phyloP scores from a whole-genome alignment of 345 rosid species.

The Salix purpurea region DNA sequence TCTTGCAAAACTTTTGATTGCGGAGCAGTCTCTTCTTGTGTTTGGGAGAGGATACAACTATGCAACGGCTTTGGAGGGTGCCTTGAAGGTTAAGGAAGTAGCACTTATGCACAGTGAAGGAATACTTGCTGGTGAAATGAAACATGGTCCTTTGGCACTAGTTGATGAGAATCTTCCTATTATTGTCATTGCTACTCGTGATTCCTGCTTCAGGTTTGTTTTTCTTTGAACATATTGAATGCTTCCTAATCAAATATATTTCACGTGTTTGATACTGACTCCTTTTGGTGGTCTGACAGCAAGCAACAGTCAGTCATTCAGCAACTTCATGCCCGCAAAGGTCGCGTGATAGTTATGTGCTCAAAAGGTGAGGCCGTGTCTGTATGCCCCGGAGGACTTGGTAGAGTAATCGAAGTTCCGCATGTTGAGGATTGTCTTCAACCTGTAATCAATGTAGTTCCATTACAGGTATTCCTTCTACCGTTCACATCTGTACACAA shows the following conservation, averaged over 20 bases:
- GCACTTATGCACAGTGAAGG: conserved; percentile 98
- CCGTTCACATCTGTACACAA: not conserved
- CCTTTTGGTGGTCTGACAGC: conserved; percentile 35
- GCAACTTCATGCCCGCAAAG: conserved; percentile 90
- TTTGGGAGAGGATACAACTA: conserved; percentile 94
- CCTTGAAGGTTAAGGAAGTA: conserved; percentile 90
- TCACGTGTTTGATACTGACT: conserved; percentile 9
- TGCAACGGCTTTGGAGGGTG: conserved; percentile 91
- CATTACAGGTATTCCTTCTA: conserved; percentile 60
- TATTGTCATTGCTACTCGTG: conserved; percentile 81
- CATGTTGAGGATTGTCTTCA: conserved; percentile 93
- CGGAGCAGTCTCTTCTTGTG: conserved; percentile 85
- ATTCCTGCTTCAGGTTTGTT: conserved; percentile 75
- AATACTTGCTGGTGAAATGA: conserved; percentile 97
- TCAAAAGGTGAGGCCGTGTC: conserved; percentile 78
- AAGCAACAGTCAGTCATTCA: conserved; percentile 92
- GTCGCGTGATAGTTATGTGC: conserved; percentile 77
- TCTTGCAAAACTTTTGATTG: conserved; percentile 65
- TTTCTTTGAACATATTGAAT: not conserved
- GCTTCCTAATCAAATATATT: not conserved
- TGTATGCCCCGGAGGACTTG: conserved; percentile 64
- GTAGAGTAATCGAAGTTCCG: conserved; percentile 80
- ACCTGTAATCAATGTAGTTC: conserved; percentile 76
- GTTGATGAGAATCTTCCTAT: conserved; percentile 90
- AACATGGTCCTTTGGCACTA: conserved; percentile 94